A percentile compares a stretch with the other conserved stretches of the same genome.
Conservation (phyloP, 1,284 basidiomycete genomes). For the Trichosporon coremiiforme region DNA sequence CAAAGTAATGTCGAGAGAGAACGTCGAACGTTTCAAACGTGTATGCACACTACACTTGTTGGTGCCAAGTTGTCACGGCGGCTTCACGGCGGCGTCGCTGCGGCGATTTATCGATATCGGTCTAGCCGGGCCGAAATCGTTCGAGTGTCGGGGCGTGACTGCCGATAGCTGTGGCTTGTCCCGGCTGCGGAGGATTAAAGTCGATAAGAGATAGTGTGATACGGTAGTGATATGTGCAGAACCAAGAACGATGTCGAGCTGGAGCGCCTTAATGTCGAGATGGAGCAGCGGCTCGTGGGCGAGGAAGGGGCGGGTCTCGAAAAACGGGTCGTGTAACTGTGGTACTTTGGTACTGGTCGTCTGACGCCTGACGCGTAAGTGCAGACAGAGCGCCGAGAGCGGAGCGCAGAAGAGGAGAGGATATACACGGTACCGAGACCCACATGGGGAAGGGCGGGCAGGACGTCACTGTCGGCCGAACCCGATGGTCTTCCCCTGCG, state of each 20-base stretch:
- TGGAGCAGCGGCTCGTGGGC: neutral
- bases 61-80: no score
- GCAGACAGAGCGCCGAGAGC: neutral
- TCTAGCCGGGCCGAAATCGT: neutral
- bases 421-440: neutral
- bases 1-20: no score
- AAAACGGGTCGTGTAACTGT: neutral
- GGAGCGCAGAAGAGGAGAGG: neutral
- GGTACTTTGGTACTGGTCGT: neutral
- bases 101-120: neutral
- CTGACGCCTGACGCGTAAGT: conserved; percentile 13
- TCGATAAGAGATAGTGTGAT: conserved; percentile 3
- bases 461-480: conserved; percentile 8
- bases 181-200: neutral
- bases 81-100: neutral
- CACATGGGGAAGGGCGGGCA: neutral
- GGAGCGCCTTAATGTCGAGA: neutral
- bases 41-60: neutral
- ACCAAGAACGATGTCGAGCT: neutral
- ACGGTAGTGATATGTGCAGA: neutral
- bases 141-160: neutral
- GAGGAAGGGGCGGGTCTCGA: neutral
- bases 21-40: neutral
- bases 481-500: neutral
- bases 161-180: neutral